Percentiles rank a stretch among this genome's conserved stretches.
Conservation (phyloP, 495 filamentous ascomycete genomes). For the Penicillium roqueforti region DNA sequence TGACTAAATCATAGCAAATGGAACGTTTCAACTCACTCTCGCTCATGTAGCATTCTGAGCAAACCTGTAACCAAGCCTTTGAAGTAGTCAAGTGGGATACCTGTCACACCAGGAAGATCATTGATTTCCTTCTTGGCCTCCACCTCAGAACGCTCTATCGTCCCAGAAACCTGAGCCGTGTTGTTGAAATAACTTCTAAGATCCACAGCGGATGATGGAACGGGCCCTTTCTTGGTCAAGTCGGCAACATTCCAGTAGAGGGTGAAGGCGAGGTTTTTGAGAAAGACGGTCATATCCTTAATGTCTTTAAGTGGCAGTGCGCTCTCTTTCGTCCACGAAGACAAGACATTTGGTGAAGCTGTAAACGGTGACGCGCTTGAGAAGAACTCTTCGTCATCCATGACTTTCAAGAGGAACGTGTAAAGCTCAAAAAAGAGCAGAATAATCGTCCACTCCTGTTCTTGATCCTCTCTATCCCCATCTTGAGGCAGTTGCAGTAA, state of each 20-base stretch:
- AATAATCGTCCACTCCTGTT: conserved; percentile 83
- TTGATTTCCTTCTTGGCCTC: conserved; percentile 37
- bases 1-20: neutral
- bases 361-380: conserved; percentile 38
- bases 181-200: conserved; percentile 56
- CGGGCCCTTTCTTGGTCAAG: conserved; percentile 51
- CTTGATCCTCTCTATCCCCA: conserved; percentile 32
- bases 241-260: conserved; percentile 80
- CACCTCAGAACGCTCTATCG: conserved; percentile 30
- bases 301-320: conserved; percentile 67
- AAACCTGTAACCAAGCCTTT: conserved; percentile 78
- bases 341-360: conserved; percentile 30
- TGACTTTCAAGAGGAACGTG: conserved; percentile 83
- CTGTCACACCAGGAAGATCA: conserved; percentile 55
- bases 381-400: conserved; percentile 75
- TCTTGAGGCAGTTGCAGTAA: conserved; percentile 47
- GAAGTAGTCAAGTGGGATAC: conserved; percentile 74
- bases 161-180: conserved; percentile 15
- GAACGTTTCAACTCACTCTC: conserved; percentile 55
- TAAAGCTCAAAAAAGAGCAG: conserved; percentile 93
- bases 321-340: conserved; percentile 58
- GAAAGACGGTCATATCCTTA: conserved; percentile 70
- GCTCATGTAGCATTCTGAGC: conserved; percentile 83
- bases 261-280: conserved; percentile 90
- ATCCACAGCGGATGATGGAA: conserved; percentile 39